Conservation (phyloP, 805 yeast species). For the Candida orba region DNA sequence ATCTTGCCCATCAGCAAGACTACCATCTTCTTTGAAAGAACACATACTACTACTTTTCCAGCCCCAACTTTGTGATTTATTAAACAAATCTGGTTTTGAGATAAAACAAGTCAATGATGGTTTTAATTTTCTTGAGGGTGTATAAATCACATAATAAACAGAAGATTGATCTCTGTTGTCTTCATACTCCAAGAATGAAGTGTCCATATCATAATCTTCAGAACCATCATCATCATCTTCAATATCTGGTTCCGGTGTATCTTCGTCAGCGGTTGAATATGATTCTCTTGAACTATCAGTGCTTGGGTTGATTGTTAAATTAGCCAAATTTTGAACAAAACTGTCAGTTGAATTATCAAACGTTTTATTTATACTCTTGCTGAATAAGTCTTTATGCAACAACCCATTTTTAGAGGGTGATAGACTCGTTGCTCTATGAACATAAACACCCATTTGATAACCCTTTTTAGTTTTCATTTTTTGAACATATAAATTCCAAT, state of each 20-base stretch:
- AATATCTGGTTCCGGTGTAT: constrained; percentile 23
- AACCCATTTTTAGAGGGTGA: constrained; percentile 33
- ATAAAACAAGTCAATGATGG: constrained; percentile 44
- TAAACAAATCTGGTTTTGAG: constrained; percentile 48
- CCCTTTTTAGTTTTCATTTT: constrained; percentile 36
- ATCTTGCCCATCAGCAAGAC: constrained; percentile 36
- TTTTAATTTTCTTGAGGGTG: constrained; percentile 41
- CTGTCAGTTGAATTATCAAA: constrained; percentile 5
- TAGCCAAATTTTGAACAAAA: constrained; percentile 6
- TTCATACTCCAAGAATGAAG: constrained; percentile 33
- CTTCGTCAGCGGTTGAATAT: constrained; percentile 22
- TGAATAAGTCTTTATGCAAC: constrained; percentile 31
- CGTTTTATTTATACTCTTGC: background rate
- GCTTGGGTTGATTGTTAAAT: constrained; percentile 5
- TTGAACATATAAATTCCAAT: constrained; percentile 50
- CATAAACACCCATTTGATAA: constrained; percentile 48
- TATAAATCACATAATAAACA: constrained; percentile 47
- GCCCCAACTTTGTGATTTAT: constrained; percentile 53
- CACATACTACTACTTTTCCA: constrained; percentile 54
- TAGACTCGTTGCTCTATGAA: constrained; percentile 41
- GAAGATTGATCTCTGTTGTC: constrained; percentile 39
- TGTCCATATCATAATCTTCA: constrained; percentile 10
- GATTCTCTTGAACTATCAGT: constrained; percentile 3
- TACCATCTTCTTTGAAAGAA: constrained; percentile 41
- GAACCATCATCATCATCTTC: constrained; percentile 10